Conservation (phyloP, 345 rosid species). For the Clarkia xantiana region DNA sequence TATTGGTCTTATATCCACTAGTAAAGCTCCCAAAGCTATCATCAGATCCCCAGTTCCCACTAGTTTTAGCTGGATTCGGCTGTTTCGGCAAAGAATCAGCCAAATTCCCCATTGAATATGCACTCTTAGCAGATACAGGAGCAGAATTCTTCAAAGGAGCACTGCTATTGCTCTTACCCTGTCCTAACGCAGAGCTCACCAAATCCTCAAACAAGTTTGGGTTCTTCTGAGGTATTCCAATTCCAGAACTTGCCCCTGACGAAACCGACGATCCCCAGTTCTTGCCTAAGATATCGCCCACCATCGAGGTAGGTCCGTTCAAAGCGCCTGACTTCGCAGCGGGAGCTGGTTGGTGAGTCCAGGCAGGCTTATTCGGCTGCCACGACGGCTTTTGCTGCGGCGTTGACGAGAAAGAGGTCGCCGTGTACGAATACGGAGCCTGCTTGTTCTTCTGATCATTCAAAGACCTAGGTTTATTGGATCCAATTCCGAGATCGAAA, state of each 20-base stretch:
- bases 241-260: constrained; percentile 19
- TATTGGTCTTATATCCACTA: constrained; percentile 25
- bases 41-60: constrained; percentile 34
- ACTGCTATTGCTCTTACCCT: constrained; percentile 38
- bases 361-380: constrained; percentile 67
- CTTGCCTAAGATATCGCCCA: constrained; percentile 82
- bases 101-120: constrained; percentile 73
- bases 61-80: constrained; percentile 19
- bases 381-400: constrained; percentile 46
- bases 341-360: constrained; percentile 82
- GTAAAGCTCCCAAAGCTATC: constrained; percentile 20
- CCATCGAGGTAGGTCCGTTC: constrained; percentile 61
- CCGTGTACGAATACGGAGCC: constrained; percentile 15
- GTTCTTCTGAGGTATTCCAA: constrained; percentile 57
- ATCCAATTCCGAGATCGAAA: constrained; percentile 66
- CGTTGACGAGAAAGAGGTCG: constrained; percentile 32
- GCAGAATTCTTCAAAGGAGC: constrained; percentile 58
- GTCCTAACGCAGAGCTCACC: constrained; percentile 67
- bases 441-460: constrained; percentile 57
- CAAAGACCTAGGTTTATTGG: constrained; percentile 44
- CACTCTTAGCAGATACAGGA: constrained; percentile 21
- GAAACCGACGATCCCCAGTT: constrained; percentile 50
- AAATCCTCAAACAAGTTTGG: constrained; percentile 83
- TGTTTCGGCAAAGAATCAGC: constrained; percentile 67
- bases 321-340: constrained; percentile 21